These are phyloP conservation scores for Lolium perenne DNA, from an alignment of 176 grass and related monocot genomes.

Conservation along the genomic window DNA sequence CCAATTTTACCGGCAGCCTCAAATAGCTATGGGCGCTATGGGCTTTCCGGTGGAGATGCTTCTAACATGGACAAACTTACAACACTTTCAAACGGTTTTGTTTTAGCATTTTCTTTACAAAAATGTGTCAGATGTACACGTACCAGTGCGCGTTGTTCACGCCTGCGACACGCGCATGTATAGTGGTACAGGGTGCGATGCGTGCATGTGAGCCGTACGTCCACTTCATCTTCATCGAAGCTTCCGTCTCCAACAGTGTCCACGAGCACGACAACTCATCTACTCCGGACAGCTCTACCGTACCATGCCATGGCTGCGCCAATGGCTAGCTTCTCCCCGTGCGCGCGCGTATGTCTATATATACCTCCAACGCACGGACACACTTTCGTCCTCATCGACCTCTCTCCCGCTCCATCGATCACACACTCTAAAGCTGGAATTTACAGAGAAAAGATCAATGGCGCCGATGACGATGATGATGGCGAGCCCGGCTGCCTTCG, in stretches of 20 bases:
- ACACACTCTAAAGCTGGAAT: background rate
- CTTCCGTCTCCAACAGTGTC: background rate
- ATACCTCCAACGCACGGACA: constrained; percentile 3
- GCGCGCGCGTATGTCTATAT: background rate
- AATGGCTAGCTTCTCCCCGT: background rate
- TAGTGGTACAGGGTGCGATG: background rate
- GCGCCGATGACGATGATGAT: constrained; percentile 3
- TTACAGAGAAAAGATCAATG: background rate
- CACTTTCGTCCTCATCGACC: constrained; percentile 9
- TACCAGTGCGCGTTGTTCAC: background rate
- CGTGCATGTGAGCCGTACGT: constrained; percentile 27
- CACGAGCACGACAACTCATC: constrained; percentile 18
- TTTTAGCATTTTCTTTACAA: too few species aligned
- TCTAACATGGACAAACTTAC: too few species aligned
- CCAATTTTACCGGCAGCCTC: too few species aligned
- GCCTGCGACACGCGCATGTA: background rate
- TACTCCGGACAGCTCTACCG: constrained; percentile 10
- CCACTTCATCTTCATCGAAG: constrained; percentile 16
- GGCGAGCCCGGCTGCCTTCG: background rate
- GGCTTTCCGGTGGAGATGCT: too few species aligned
- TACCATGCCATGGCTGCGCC: background rate
- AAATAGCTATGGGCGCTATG: too few species aligned
- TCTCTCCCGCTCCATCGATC: background rate
- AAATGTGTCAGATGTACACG: too few species aligned
- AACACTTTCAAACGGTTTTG: too few species aligned